Evolutionary conservation across 2,329 filamentous ascomycete genomes (phyloP).

Genomic region (Trichoderma sp.): DNA sequence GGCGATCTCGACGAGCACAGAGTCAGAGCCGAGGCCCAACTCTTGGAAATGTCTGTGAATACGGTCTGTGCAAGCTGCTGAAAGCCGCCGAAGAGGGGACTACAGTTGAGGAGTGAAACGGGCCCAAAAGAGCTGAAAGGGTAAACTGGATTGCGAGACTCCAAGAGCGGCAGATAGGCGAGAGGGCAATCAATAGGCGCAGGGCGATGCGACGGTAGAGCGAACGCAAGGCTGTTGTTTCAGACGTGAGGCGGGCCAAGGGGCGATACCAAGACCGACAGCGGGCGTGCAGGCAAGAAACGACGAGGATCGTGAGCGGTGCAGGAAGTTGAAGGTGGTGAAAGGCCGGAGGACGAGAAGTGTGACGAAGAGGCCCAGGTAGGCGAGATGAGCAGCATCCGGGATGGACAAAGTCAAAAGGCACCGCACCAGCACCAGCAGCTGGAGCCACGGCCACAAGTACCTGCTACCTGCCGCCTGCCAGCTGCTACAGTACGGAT

Average conservation of each 20-base stretch:
- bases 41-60: too few species aligned
- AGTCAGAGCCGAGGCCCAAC: too few species aligned
- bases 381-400: conserved; percentile 22
- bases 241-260: background rate
- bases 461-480: background rate
- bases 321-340: conserved; percentile 31
- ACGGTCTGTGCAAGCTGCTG: conserved; percentile 7
- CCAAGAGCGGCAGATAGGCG: background rate
- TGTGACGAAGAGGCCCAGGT: conserved; percentile 25
- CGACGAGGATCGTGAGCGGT: conserved; percentile 37
- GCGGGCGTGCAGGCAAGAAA: background rate
- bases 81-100: conserved; percentile 18
- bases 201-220: conserved; percentile 5
- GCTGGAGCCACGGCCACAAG: background rate
- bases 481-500: background rate
- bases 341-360: conserved; percentile 25
- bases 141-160: background rate
- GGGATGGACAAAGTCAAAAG: background rate
- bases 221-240: background rate
- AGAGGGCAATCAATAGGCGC: background rate
- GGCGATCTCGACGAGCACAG: conserved; percentile 2
- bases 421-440: background rate
- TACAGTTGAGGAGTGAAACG: background rate
- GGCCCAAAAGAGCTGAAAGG: background rate
- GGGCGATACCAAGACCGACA: conserved; percentile 1